phyloP scores from a whole-genome alignment of 257 asterid genomes.

The Solanum paucissectum region DNA sequence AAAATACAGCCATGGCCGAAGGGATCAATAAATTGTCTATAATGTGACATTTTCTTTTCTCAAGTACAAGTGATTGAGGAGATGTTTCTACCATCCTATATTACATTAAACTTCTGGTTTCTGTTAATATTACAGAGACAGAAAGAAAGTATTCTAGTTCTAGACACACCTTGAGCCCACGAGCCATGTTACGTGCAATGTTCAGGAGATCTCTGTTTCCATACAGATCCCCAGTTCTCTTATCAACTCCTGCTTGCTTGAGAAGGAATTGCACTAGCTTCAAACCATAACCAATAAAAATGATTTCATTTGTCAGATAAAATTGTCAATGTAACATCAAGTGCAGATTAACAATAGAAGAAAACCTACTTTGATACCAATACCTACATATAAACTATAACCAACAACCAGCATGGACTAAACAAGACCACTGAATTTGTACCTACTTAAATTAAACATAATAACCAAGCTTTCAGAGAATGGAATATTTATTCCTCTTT shows the following conservation, averaged over 20 bases:
- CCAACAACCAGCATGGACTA: not conserved
- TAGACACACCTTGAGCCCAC: conserved; percentile 72
- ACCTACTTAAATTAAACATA: not conserved
- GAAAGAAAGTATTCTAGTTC: not conserved
- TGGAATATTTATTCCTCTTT: not conserved
- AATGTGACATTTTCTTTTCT: not conserved
- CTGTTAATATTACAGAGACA: not conserved
- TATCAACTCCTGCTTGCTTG: conserved; percentile 95
- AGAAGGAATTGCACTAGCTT: conserved; percentile 94
- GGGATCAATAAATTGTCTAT: not conserved
- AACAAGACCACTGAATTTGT: not conserved
- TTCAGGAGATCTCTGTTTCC: conserved; percentile 87
- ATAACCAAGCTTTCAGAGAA: not conserved
- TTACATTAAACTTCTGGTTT: not conserved
- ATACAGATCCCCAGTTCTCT: conserved; percentile 91
- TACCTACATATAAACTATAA: not conserved
- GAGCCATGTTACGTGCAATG: conserved; percentile 95
- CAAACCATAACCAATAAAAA: conserved; percentile 13
- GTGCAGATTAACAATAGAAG: not conserved
- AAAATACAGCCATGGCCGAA: not conserved
- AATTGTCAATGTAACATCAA: not conserved
- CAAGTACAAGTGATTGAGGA: not conserved
- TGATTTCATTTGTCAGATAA: not conserved
- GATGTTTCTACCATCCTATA: not conserved
- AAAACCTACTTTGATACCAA: not conserved